Evolutionary conservation across 2,329 filamentous ascomycete species (phyloP).

Genomic region (Talaromyces islandicus): DNA sequence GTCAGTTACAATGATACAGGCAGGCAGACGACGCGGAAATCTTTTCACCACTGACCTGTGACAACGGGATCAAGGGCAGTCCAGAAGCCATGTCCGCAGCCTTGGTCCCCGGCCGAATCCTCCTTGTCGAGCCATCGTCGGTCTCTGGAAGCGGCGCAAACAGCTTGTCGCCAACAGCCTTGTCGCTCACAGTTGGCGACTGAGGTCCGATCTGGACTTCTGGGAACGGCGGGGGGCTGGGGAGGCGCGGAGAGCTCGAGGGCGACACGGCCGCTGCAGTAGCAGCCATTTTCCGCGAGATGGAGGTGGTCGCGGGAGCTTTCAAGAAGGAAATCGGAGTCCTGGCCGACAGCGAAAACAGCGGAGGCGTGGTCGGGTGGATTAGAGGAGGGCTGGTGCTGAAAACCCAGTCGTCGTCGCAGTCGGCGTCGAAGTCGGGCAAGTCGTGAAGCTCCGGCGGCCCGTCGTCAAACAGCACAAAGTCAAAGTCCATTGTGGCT

Average conservation of each 20-base stretch:
- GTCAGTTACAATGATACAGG: constrained; percentile 1
- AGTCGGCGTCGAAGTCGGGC: constrained; percentile 9
- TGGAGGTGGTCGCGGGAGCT: constrained; percentile 1
- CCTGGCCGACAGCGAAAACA: constrained; percentile 30
- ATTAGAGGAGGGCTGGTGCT: constrained; percentile 3
- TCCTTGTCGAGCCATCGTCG: constrained; percentile 69
- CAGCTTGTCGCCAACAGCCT: constrained; percentile 50
- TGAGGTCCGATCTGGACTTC: constrained; percentile 85
- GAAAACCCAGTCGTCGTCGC: not conserved
- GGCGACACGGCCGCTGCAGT: constrained; percentile 41
- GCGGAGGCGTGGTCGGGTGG: constrained; percentile 16
- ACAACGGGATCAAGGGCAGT: constrained; percentile 77
- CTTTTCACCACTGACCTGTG: constrained; percentile 58
- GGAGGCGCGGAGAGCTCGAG: constrained; percentile 82
- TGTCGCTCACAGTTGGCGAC: constrained; percentile 62
- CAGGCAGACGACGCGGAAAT: not conserved
- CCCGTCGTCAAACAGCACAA: constrained; percentile 10
- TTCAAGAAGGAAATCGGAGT: not conserved
- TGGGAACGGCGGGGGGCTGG: constrained; percentile 87
- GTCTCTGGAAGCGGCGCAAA: constrained; percentile 43
- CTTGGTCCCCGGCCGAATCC: constrained; percentile 88
- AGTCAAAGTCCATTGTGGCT: constrained; percentile 10
- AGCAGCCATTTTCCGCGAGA: constrained; percentile 18
- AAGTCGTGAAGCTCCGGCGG: constrained; percentile 7
- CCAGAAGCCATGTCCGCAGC: constrained; percentile 90